Base-by-base conservation (phyloP, 2,329 filamentous ascomycete genomes). In the Torrubiellomyces zombiae region DNA sequence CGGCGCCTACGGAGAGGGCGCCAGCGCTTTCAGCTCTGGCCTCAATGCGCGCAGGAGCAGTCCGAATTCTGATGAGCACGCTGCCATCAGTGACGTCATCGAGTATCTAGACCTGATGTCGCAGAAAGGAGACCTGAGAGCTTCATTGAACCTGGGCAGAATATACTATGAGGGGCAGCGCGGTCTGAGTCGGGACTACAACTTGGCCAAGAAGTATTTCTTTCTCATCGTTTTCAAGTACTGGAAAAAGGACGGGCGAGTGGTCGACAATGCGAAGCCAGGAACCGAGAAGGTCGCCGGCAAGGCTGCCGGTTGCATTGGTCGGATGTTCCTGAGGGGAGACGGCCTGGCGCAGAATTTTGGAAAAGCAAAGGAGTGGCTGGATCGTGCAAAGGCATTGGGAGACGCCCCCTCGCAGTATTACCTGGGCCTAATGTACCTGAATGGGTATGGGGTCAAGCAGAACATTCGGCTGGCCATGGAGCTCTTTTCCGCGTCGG, bases 1-100 rank as follows among this genome's bases (percentile, higher is more conserved):
- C 6, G 89, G 89, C 21, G 77, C 93, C 6, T 98, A 94, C 45
- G 91, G 89, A 23, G 82, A 93, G 51, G 91, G 89, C 4, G 89
- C 89, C 9, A 95, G 86, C 44, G 80, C 76, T 19, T 75, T 76
- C 14, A 94, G 83, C 44, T 77, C 89, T 0, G 89, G 89, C 4
- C 63, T 68, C 28, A 85, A 92, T 44, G 82, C 83, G 4, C 67
- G 75, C 40, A 73, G 74, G 33, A 69, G 73, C 12, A 71, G 72
- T 28, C 65, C 74, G 2, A 75, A 77, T 35, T 80, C 81, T 3
- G 79, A 89, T 43, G 70, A 77, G 1, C 77, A 92, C 40, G 82
- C 83, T 1, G 79, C 81, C 10, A 69, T 94, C 30, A 83, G 92
- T 39, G 86, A 98, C 48, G 78, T 95, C 10, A 71, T 98, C 30